Base-by-base conservation (phyloP, 257 asterid species). In the Apocynum venetum region DNA sequence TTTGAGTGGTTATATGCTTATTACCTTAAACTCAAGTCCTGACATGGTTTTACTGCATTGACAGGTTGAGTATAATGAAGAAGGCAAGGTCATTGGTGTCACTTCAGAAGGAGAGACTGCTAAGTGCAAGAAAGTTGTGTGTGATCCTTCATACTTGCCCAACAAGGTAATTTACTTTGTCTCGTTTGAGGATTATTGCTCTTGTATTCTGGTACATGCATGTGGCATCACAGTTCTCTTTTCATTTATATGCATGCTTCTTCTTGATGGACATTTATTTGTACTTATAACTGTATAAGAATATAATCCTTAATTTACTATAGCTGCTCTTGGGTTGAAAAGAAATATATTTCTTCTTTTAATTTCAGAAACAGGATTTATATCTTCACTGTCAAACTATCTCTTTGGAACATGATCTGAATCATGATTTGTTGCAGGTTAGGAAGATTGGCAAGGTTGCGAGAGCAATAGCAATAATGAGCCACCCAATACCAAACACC, bases 91-190 rank as follows among this genome's bases (percentile, higher is more conserved):
- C 55, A 84, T 87, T 76, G 98, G 98, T 61, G 98, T 94, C 76
- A 89, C 97, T 35, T 92, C 98, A 47, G 98, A 92, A 87, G 98
- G 97, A 70, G 98, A 94, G 87, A 94, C 98, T 73, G 98, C 98
- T 38, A 89, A 83, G 87, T 92, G 97, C 89, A 94, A 94, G 82
- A 91, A 94, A 83, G 95, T 94, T 83, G 98, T 94, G 40, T 94
- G 98, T 6, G 98, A 94, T 83, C 97, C 98, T 81, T 94, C 98
- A 36, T 94, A 94, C 89, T 90, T 94, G 84, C 46, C 92, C 82
- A 82, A 78, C 87, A 94, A 94, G 98, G 98, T 94, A 84, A 77
- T 77, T 72, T 56, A 11, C 59, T 11, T 5, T 13, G 43, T 43
- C 38, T 60, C 53, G 3, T 70, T 7, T 25, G 38, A 49, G 11